A percentile compares a stretch with the other conserved stretches of the same genome.
These are phyloP conservation scores for Saccharomycopsis schoenii DNA, from an alignment of 805 yeast genomes.

Conservation along the genomic window DNA sequence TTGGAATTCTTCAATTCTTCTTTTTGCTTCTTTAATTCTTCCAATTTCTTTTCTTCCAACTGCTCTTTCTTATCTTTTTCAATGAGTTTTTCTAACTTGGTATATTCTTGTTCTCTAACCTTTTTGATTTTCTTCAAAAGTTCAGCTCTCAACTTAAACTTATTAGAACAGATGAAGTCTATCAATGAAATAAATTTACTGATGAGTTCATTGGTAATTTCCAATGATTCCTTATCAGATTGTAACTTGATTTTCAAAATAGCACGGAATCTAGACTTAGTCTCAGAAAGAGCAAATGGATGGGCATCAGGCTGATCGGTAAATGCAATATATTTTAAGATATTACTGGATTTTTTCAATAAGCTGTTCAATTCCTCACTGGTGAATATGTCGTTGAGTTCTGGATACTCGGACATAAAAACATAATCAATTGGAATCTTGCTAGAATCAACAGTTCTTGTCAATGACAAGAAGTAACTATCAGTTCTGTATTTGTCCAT, in stretches of 20 bases:
- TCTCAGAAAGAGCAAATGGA: conserved; percentile 54
- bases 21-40: conserved; percentile 55
- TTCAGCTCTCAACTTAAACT: conserved; percentile 59
- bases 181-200: conserved; percentile 48
- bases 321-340: conserved; percentile 58
- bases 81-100: conserved; percentile 58
- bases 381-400: conserved; percentile 58
- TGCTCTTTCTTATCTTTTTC: conserved; percentile 61
- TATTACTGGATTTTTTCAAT: conserved; percentile 29
- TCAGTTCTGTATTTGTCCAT: conserved; percentile 71
- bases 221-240: conserved; percentile 38
- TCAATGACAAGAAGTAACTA: conserved; percentile 74
- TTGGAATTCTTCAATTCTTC: conserved; percentile 47
- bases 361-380: conserved; percentile 36
- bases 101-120: conserved; percentile 65
- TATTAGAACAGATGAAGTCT: conserved; percentile 43
- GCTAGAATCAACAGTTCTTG: conserved; percentile 67
- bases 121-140: conserved; percentile 64
- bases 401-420: conserved; percentile 83
- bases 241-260: conserved; percentile 47
- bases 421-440: conserved; percentile 67
- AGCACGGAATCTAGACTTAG: conserved; percentile 39
- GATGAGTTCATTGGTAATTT: conserved; percentile 39
- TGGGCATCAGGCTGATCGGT: conserved; percentile 76
- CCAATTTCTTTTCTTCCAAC: conserved; percentile 59